Conservation (phyloP, 768 basidiomycete genomes). For the Kwoniella bestiolae region DNA sequence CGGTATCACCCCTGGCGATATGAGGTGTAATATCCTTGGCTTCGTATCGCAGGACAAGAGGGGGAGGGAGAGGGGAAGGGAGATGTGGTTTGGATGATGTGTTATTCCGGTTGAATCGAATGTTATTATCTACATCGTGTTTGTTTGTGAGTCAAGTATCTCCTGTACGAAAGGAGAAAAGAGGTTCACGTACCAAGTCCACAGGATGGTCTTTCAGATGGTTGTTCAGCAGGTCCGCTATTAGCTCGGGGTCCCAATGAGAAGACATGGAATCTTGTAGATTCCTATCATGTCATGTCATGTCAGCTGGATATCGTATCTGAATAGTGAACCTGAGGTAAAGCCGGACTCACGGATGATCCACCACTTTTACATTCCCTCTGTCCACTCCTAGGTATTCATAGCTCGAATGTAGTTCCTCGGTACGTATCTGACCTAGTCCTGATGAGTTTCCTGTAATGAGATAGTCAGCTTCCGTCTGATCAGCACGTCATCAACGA, state of each 20-base stretch:
- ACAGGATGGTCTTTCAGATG: conserved; percentile 67
- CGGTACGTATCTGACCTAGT: conserved; percentile 65
- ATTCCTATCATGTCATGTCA: too few species aligned
- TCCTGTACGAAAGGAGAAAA: neutral
- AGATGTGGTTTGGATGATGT: conserved; percentile 82
- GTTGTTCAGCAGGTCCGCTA: conserved; percentile 63
- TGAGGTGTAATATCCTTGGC: conserved; percentile 20
- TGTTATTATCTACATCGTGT: conserved; percentile 70
- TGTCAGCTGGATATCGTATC: too few species aligned
- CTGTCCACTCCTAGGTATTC: conserved; percentile 68
- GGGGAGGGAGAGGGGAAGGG: conserved; percentile 66
- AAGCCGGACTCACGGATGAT: conserved; percentile 67
- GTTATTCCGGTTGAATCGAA: conserved; percentile 80
- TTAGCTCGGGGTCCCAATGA: conserved; percentile 63
- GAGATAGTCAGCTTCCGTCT: neutral
- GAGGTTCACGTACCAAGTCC: conserved; percentile 63
- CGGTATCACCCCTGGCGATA: conserved; percentile 31
- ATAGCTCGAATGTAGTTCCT: conserved; percentile 69
- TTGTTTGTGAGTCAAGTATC: too few species aligned
- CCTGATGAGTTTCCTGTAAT: conserved; percentile 71
- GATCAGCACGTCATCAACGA: neutral
- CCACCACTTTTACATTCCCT: conserved; percentile 66
- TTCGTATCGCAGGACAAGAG: conserved; percentile 59
- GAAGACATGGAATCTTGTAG: conserved; percentile 24
- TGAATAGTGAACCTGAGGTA: neutral